Evolutionary conservation across 371 early-diverging fungal genomes (phyloP).

Genomic region (Mucor saturninus): DNA sequence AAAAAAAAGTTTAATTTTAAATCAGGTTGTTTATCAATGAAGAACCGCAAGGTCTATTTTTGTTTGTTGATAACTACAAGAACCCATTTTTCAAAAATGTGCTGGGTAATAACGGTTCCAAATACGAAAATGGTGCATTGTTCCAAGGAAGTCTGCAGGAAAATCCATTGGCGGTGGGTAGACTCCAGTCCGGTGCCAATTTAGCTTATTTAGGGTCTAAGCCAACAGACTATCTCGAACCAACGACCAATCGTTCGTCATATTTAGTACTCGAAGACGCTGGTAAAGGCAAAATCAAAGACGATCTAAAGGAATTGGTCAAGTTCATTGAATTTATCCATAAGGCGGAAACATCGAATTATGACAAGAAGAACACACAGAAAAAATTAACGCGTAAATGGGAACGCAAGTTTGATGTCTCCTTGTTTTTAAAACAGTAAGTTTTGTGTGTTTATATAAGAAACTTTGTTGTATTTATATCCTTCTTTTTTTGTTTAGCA

Average conservation of each 20-base stretch:
- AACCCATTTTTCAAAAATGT: constrained; percentile 37
- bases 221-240: constrained; percentile 20
- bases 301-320: constrained; percentile 36
- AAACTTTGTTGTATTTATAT: too few species aligned
- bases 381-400: constrained; percentile 27
- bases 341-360: not conserved
- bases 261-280: constrained; percentile 34
- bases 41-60: constrained; percentile 47
- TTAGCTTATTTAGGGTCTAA: constrained; percentile 29
- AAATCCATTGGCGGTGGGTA: constrained; percentile 30
- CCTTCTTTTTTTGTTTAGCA: constrained; percentile 16
- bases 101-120: constrained; percentile 21
- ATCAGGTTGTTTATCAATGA: constrained; percentile 48
- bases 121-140: constrained; percentile 29
- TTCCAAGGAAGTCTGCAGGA: constrained; percentile 42
- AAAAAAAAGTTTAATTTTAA: too few species aligned
- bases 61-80: constrained; percentile 49
- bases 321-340: constrained; percentile 45
- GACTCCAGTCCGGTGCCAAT: constrained; percentile 34
- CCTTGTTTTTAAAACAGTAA: constrained; percentile 50
- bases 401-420: constrained; percentile 47
- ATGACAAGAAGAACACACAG: not conserved
- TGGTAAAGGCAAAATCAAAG: constrained; percentile 1
- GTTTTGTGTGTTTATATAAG: not conserved
- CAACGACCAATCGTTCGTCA: not conserved